Percentiles rank a stretch among this genome's conserved stretches.
Evolutionary conservation across 2,329 filamentous ascomycete genomes (phyloP).

Genomic region (Mycosphaerella sp.): DNA sequence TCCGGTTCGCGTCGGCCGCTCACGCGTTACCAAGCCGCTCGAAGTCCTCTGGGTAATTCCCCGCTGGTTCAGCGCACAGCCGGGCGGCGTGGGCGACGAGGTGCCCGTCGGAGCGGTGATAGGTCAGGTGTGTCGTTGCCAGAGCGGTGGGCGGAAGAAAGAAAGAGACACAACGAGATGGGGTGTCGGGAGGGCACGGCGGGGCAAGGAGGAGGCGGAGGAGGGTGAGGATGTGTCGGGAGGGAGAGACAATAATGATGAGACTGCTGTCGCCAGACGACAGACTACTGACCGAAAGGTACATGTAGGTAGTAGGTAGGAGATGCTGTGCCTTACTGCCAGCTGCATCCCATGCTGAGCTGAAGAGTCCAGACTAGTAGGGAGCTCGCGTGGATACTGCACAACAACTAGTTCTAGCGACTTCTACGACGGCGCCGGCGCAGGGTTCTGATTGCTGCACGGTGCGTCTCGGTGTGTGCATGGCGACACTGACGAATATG

Average conservation of each 20-base stretch:
- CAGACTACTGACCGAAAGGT: not conserved
- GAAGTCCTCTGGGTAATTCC: not conserved
- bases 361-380: no score
- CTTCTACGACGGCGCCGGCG: not conserved
- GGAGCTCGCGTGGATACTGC: no score
- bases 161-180: not conserved
- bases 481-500: no score
- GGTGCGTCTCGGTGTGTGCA: not conserved
- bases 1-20: not conserved
- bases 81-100: no score
- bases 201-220: no score
- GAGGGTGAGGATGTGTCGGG: no score
- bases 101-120: no score
- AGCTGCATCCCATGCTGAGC: not conserved
- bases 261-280: no score
- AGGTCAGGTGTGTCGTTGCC: not conserved
- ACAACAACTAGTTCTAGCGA: not conserved
- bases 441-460: not conserved
- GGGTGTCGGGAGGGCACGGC: no score
- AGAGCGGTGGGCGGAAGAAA: not conserved
- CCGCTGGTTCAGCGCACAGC: no score
- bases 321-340: no score
- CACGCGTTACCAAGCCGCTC: not conserved
- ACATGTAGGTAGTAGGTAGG: no score
- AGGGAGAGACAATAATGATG: not conserved